Evolutionary conservation across 805 yeast genomes (phyloP), one percentile per base, ranked within the genome.

Genomic region (Ogataea allantospora): DNA sequence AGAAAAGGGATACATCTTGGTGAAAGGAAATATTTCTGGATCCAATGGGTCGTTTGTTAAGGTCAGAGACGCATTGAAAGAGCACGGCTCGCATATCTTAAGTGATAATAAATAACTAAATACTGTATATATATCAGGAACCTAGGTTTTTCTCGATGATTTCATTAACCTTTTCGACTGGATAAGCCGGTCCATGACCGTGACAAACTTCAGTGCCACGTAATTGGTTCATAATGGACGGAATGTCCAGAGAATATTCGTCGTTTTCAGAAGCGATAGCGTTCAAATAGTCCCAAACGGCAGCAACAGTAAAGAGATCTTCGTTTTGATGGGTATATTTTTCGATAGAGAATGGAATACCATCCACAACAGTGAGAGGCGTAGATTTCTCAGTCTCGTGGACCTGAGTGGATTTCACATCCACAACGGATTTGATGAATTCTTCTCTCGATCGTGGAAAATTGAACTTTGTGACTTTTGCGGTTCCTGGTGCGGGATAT

Each of bases 11-110:
- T 80, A 87, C 39, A 68, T 93, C 34, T 68, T 89, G 35, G 81
- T 89, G 30, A 85, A 85, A 67, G 99, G 99, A 24, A 80, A 83
- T 43, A 86, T 93, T 30, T 88, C 96, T 23, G 99, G 99, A 14
- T 82, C 97, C 31, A 81, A 75, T 22, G 88, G 89, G 31, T 62
- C 83, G 2, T 78, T 67, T 57, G 83, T 93, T 37, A 80, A 71
- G 58, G 71, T 93, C 43, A 75, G 80, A 50, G 98, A 93, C 65
- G 83, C 97, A 17, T 73, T 84, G 50, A 80, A 78, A 37, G 49
- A 53, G 43, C 35, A 52, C 31, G 65, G 65, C 30, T 46, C 51
- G 27, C 62, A 58, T 40, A 42, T 59, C 16, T 12, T 24, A n/a
- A 30, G 30, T 24, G 30, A 30, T 25, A 30, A 18, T 17, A 16